phyloP scores from a whole-genome alignment of 2,329 filamentous ascomycete genomes.

The Aspergillus sp. region DNA sequence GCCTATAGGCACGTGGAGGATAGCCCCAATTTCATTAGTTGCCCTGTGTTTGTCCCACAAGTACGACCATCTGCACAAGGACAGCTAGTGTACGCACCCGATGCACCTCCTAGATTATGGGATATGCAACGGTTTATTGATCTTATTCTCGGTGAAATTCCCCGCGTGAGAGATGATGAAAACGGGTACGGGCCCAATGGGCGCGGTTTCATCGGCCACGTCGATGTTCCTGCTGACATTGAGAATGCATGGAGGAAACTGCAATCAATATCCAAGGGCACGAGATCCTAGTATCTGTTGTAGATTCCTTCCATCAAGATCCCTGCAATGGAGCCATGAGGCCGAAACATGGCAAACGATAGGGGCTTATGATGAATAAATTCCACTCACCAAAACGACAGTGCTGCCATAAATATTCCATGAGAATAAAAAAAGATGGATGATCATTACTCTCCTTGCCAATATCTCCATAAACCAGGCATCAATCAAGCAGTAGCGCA shows the following conservation, averaged over 20 bases:
- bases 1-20: slow-evolving; percentile 21
- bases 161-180: slow-evolving; percentile 37
- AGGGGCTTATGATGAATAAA: too few species aligned
- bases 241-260: slow-evolving; percentile 27
- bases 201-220: slow-evolving; percentile 39
- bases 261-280: neutral
- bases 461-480: too few species aligned
- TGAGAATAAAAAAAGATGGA: too few species aligned
- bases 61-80: slow-evolving; percentile 3
- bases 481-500: too few species aligned
- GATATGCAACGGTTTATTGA: slow-evolving; percentile 33
- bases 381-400: too few species aligned
- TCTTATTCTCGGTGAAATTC: slow-evolving; percentile 39
- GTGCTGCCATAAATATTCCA: too few species aligned
- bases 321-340: too few species aligned
- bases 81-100: slow-evolving; percentile 6
- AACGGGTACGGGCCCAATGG: slow-evolving; percentile 41
- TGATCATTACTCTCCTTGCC: too few species aligned
- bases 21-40: slow-evolving; percentile 18
- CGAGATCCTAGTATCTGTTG: too few species aligned
- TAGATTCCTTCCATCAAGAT: too few species aligned
- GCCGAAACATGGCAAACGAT: too few species aligned
- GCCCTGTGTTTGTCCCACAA: slow-evolving; percentile 14
- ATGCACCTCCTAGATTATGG: slow-evolving; percentile 27
- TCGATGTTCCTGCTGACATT: slow-evolving; percentile 34